Base-by-base conservation (phyloP, 805 yeast genomes). In the Candida xyloterini region DNA sequence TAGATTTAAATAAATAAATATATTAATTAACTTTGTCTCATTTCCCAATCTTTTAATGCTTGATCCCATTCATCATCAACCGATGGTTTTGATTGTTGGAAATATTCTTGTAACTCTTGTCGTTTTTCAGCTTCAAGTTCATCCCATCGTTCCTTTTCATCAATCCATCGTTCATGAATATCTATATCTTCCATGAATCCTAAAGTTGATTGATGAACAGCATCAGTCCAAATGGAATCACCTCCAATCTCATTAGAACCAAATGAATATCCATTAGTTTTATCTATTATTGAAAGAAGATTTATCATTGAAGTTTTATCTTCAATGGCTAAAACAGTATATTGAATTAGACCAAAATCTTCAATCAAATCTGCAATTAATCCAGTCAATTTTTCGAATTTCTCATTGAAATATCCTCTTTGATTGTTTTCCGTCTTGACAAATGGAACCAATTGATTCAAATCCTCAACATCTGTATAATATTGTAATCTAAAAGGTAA, bases 171-270 rank as follows among this genome's bases (percentile, higher is more conserved):
- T 50, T 93, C 99, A 51, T 93, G 99, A 4, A 88, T 76, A 58
- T 90, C 96, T 6, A 78, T 66, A 11, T 74, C 76, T 33, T 67
- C 78, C 30, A 71, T 60, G 32, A 70, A 62, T 9, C 85, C 79
- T 50, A 57, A 38, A 27, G 90, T 81, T 3, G 65, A 60, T 38
- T 85, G 87, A 48, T 98, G 72, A 0, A 91, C 76, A 0, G 96
- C 96, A 52, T 91, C 96, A n/a, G 89, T 85, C 99, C 99, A 93
- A 2, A 93, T 79, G 0, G 91, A 78, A 57, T 93, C 99, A n/a
- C 98, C 99, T 2, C 97, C 96, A 7, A 91, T 72, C 52, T 93
- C 99, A 22, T 89, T 85, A 1, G 90, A 70, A 0, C 99, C 99
- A 67, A 87, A 88, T 50, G 85, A 74, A 58, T 93, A 93, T 0